These are phyloP conservation scores for Tylopilus intermedius DNA, from an alignment of 768 basidiomycete species.

Conservation along the genomic window DNA sequence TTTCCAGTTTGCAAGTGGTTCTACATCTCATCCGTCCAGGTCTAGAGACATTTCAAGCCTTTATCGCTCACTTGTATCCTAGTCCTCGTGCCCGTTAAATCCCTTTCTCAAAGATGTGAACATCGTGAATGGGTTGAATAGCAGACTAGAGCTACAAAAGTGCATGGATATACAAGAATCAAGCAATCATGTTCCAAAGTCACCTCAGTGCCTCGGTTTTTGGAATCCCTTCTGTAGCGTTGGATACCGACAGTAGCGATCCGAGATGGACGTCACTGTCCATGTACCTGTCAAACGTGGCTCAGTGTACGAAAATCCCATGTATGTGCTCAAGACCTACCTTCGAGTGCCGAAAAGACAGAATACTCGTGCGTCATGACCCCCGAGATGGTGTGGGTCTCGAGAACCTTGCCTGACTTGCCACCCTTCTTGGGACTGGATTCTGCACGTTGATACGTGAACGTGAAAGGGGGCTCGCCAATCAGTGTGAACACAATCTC, in stretches of 20 bases:
- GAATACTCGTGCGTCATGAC: conserved; percentile 75
- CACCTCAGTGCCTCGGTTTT: conserved; percentile 26
- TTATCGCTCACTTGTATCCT: background rate
- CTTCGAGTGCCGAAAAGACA: conserved; percentile 88
- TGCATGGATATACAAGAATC: conserved; percentile 20
- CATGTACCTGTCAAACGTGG: conserved; percentile 59
- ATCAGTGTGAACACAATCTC: conserved; percentile 87
- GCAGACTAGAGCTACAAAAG: conserved; percentile 21
- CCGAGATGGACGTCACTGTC: conserved; percentile 89
- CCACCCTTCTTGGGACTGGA: conserved; percentile 61
- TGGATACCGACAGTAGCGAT: conserved; percentile 87
- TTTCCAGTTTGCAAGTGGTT: conserved; percentile 83
- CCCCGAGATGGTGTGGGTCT: conserved; percentile 86
- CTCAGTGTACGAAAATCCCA: conserved; percentile 1
- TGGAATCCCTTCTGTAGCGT: conserved; percentile 51
- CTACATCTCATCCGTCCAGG: conserved; percentile 87
- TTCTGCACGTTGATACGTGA: conserved; percentile 88
- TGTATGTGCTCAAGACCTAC: conserved; percentile 36
- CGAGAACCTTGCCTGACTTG: conserved; percentile 73
- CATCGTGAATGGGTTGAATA: conserved; percentile 4
- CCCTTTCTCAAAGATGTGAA: background rate
- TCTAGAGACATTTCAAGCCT: conserved; percentile 35
- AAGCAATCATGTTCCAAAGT: conserved; percentile 5
- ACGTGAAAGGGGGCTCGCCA: conserved; percentile 93
- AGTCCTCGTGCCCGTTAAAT: background rate